These are phyloP conservation scores for Trichoderma sp. DNA, from an alignment of 2,329 filamentous ascomycete species.

Conservation along the genomic window DNA sequence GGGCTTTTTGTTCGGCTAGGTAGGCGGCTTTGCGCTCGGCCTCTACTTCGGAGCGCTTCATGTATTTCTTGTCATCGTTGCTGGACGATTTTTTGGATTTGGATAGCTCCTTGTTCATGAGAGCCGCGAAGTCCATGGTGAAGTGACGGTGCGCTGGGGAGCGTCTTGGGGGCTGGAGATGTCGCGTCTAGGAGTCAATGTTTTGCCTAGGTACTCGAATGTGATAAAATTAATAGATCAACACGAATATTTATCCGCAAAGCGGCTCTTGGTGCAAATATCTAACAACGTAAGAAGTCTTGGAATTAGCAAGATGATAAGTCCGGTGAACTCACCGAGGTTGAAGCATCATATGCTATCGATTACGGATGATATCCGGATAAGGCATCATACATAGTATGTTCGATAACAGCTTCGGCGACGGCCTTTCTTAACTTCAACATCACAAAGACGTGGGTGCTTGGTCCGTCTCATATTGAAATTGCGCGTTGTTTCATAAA, in stretches of 20 bases:
- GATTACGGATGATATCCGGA: slow-evolving; percentile 31
- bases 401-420: neutral
- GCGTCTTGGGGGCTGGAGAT: neutral
- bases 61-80: slow-evolving; percentile 64
- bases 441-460: neutral
- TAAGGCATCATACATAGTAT: slow-evolving; percentile 19
- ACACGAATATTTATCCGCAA: too few species aligned
- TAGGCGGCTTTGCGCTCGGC: slow-evolving; percentile 77
- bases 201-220: neutral
- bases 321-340: slow-evolving; percentile 1
- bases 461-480: neutral
- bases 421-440: neutral
- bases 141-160: slow-evolving; percentile 18
- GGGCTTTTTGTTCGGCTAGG: slow-evolving; percentile 71
- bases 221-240: neutral
- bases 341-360: slow-evolving; percentile 21
- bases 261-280: neutral
- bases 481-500: neutral
- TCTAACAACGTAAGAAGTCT: neutral
- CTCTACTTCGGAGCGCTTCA: slow-evolving; percentile 83
- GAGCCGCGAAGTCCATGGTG: slow-evolving; percentile 88
- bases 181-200: neutral
- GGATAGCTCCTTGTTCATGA: slow-evolving; percentile 91
- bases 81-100: slow-evolving; percentile 62
- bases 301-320: neutral